phyloP scores from a whole-genome alignment of 306 rosid genomes.

The Prunus campanulata region DNA sequence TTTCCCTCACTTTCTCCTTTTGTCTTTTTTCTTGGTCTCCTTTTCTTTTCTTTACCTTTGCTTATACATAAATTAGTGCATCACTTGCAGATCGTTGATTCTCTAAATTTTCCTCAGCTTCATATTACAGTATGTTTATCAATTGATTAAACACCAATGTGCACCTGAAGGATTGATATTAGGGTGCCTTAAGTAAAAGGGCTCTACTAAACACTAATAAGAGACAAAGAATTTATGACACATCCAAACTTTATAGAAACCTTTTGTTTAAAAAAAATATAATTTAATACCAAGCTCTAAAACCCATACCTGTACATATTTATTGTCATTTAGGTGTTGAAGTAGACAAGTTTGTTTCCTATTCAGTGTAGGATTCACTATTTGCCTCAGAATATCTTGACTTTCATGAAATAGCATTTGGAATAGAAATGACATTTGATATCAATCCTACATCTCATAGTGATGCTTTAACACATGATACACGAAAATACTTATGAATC shows the following conservation, averaged over 20 bases:
- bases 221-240: background rate
- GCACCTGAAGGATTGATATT: background rate
- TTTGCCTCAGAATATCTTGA: too few relatives aligned
- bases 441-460: background rate
- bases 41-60: background rate
- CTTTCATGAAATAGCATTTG: too few relatives aligned
- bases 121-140: background rate
- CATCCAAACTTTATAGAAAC: background rate
- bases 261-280: background rate
- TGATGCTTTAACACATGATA: background rate
- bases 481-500: background rate
- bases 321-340: background rate
- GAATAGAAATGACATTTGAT: background rate
- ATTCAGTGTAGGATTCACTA: too few relatives aligned
- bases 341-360: too few relatives aligned
- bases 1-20: background rate
- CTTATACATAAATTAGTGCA: background rate
- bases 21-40: background rate
- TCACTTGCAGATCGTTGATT: conserved; percentile 1
- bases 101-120: too few relatives aligned
- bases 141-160: background rate
- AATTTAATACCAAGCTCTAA: background rate
- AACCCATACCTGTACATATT: background rate
- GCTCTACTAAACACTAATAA: background rate
- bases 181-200: background rate